A percentile compares a stretch with the other conserved stretches of the same genome.
These are phyloP conservation scores for Rhypophila decipiens DNA, from an alignment of 495 filamentous ascomycete genomes.

Conservation along the genomic window DNA sequence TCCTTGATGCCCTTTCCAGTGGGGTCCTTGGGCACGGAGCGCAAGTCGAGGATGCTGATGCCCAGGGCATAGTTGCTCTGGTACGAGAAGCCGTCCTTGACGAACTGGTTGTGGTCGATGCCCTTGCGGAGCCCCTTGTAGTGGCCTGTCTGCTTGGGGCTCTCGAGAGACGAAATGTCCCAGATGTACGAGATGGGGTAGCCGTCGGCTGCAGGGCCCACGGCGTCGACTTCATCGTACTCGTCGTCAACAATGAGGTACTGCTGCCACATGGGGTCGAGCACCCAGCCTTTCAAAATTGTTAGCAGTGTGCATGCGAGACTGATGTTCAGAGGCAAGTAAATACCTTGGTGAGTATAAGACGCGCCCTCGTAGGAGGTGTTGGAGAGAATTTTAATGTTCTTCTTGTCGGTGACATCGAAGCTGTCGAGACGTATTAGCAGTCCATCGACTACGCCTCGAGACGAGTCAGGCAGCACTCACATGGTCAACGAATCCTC, in stretches of 20 bases:
- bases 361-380: conserved; percentile 46
- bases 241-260: conserved; percentile 53
- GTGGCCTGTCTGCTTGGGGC: conserved; percentile 44
- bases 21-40: conserved; percentile 32
- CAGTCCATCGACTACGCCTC: background rate
- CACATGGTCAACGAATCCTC: conserved; percentile 35
- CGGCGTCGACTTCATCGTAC: conserved; percentile 43
- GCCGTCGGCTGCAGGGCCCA: conserved; percentile 33
- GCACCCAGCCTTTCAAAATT: conserved; percentile 53
- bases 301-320: no score
- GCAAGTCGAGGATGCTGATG: conserved; percentile 43
- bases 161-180: conserved; percentile 43
- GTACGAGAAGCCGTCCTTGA: conserved; percentile 39
- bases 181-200: conserved; percentile 47
- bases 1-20: conserved; percentile 35
- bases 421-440: conserved; percentile 24
- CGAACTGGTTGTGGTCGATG: conserved; percentile 55
- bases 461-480: conserved; percentile 2
- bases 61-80: conserved; percentile 51
- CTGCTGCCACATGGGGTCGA: conserved; percentile 33
- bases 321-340: no score
- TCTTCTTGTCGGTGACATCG: conserved; percentile 47
- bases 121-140: conserved; percentile 35
- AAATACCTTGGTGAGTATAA: conserved; percentile 52
- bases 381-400: conserved; percentile 41